Conservation (phyloP, 495 filamentous ascomycete genomes). For the Penicilliopsis zonata region DNA sequence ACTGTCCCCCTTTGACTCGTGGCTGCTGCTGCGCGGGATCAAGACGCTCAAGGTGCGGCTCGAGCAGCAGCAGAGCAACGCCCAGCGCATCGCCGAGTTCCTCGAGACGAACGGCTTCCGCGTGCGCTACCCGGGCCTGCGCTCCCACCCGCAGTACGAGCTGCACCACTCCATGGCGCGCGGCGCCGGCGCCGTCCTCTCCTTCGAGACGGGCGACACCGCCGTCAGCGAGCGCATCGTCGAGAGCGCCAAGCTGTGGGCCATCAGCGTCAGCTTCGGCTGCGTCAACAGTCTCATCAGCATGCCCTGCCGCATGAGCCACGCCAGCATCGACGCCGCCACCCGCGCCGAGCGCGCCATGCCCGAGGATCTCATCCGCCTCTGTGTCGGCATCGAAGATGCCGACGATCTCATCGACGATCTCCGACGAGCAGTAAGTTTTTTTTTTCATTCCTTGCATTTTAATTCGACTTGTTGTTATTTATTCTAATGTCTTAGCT, state of each 20-base stretch:
- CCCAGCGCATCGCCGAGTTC: conserved; percentile 82
- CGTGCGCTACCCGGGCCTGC: conserved; percentile 87
- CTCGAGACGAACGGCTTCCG: conserved; percentile 85
- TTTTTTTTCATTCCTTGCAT: conserved; percentile 5
- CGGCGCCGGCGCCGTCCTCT: conserved; percentile 85
- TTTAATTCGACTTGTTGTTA: too few species aligned
- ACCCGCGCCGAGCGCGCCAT: conserved; percentile 79
- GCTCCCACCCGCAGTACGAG: conserved; percentile 91
- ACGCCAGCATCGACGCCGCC: conserved; percentile 95
- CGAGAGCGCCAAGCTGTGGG: conserved; percentile 82
- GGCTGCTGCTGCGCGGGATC: conserved; percentile 84
- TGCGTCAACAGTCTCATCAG: conserved; percentile 98
- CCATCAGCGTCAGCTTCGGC: conserved; percentile 91
- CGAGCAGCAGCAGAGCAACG: conserved; percentile 94
- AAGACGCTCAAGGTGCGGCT: conserved; percentile 96
- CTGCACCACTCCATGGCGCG: conserved; percentile 91
- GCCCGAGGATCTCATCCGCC: conserved; percentile 89
- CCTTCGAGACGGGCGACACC: conserved; percentile 87
- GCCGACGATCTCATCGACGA: conserved; percentile 88
- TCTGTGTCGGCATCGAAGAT: conserved; percentile 97
- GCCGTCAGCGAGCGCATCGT: conserved; percentile 81
- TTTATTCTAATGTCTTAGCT: too few species aligned
- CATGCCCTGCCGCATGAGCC: conserved; percentile 99
- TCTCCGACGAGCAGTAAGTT: conserved; percentile 74
- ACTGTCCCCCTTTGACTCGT: conserved; percentile 87